Evolutionary conservation across 1,284 basidiomycete species (phyloP), one percentile per base, ranked within the genome.

Genomic region (Xerocomus nothofagi): DNA sequence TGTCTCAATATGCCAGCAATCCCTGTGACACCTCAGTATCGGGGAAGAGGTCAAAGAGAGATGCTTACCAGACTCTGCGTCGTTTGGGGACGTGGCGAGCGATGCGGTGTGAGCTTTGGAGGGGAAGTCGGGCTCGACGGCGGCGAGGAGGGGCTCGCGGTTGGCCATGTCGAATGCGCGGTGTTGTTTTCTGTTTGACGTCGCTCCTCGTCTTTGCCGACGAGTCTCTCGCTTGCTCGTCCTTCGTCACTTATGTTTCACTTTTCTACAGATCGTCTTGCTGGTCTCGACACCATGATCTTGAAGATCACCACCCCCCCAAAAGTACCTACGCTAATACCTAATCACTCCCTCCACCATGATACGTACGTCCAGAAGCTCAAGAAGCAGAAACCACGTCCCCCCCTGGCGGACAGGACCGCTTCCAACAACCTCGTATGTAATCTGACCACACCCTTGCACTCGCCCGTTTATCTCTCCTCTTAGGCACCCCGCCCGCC

Each of bases 1-100:
- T 90, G 86, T 65, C 79, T 77, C 51, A 90, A 81, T 67, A 91
- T 87, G 18, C 83, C 87, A 37, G 82, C 75, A 57, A 89, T 78
- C 20, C 88, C 88, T 90, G 14, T 21, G 36, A n/a, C 9, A 23
- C 4, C 31, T 58, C 14, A 56, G 39, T n/a, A n/a, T n/a, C 20
- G 34, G 38, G 29, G 47, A 29, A 26, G 26, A 37, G 47, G 32
- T 41, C 21, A 5, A 24, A 2, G 44, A 38, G 5, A 23, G 8
- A 12, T 6, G 62, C 77, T 49, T 48, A 85, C 87, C 88, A 53
- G 85, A 76, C 70, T 91, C 88, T 58, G 86, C 80, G 61, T 90
- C 87, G 43, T 69, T 71, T 30, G 73, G 72, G 9, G 73, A 81
- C 1, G 79, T 72, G 17, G 82, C 80, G 18, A 82, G 79, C 4